Conservation (phyloP, 768 basidiomycete genomes). For the Suillus weaverae region DNA sequence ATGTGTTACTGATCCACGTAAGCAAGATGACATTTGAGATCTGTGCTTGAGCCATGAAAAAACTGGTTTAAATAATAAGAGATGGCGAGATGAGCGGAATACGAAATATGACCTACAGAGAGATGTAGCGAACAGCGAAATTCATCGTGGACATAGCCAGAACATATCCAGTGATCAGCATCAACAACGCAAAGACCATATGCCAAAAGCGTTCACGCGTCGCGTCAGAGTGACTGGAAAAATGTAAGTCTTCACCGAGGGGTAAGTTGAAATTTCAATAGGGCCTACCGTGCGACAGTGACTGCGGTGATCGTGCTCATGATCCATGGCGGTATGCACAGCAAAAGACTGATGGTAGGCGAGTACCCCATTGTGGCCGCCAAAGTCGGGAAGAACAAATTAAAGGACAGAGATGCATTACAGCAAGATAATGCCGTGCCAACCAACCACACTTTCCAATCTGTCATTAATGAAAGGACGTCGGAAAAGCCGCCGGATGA, state of each 20-base stretch:
- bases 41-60: slow-evolving; percentile 71
- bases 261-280: background rate
- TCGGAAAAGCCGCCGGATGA: slow-evolving; percentile 38
- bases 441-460: slow-evolving; percentile 82
- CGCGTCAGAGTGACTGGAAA: slow-evolving; percentile 63
- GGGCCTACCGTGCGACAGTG: slow-evolving; percentile 5
- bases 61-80: slow-evolving; percentile 38
- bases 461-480: slow-evolving; percentile 54
- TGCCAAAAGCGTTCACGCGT: slow-evolving; percentile 70
- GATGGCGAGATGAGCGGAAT: background rate
- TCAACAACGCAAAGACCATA: slow-evolving; percentile 47
- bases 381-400: slow-evolving; percentile 75
- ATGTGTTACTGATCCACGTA: slow-evolving; percentile 48
- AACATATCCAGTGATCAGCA: slow-evolving; percentile 65
- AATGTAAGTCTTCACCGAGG: slow-evolving; percentile 1
- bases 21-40: slow-evolving; percentile 61
- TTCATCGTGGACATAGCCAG: slow-evolving; percentile 63
- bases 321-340: slow-evolving; percentile 70
- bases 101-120: slow-evolving; percentile 42
- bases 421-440: slow-evolving; percentile 59
- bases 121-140: slow-evolving; percentile 53
- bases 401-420: slow-evolving; percentile 60
- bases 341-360: slow-evolving; percentile 57
- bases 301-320: slow-evolving; percentile 34
- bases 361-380: slow-evolving; percentile 65